Percentiles rank a stretch among this genome's conserved stretches.
Conservation (phyloP, 208 protist genomes). For the Phytomonas sp. region DNA sequence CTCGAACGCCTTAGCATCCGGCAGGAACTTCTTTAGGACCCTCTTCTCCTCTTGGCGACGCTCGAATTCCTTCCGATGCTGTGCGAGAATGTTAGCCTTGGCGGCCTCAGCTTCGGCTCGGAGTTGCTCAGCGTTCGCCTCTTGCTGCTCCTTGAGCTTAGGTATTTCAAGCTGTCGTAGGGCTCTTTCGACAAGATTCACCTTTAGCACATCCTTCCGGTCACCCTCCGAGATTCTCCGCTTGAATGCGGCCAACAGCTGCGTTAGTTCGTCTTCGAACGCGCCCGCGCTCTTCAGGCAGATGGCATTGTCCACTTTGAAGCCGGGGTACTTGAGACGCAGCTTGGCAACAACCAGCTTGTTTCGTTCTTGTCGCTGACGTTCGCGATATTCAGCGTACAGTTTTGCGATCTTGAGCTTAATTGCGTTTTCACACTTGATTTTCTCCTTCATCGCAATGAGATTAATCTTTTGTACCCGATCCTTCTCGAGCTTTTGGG, state of each 20-base stretch:
- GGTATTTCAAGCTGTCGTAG: slow-evolving; percentile 65
- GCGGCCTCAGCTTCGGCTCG: slow-evolving; percentile 42
- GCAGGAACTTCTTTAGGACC: slow-evolving; percentile 48
- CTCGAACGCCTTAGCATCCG: slow-evolving; percentile 49
- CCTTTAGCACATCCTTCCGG: slow-evolving; percentile 40
- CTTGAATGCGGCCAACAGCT: slow-evolving; percentile 42
- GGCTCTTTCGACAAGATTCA: slow-evolving; percentile 69
- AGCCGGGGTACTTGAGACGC: slow-evolving; percentile 64
- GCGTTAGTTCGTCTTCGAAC: slow-evolving; percentile 71
- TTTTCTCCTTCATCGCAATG: slow-evolving; percentile 37
- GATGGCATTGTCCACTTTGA: slow-evolving; percentile 46
- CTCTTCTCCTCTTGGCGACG: slow-evolving; percentile 49
- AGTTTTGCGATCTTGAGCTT: slow-evolving; percentile 32
- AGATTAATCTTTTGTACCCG: slow-evolving; percentile 30
- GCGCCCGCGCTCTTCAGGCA: slow-evolving; percentile 33
- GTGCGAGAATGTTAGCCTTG: slow-evolving; percentile 53
- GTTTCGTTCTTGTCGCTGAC: slow-evolving; percentile 45
- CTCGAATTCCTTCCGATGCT: slow-evolving; percentile 80
- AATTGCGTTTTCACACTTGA: slow-evolving; percentile 32
- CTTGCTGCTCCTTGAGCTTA: slow-evolving; percentile 42
- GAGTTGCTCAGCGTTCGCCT: slow-evolving; percentile 36
- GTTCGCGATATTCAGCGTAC: slow-evolving; percentile 45
- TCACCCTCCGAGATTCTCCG: slow-evolving; percentile 34
- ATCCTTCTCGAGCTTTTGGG: slow-evolving; percentile 23
- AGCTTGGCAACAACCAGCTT: slow-evolving; percentile 55